phyloP scores from a whole-genome alignment of 208 protist species.

The Cochliopodium minus region DNA sequence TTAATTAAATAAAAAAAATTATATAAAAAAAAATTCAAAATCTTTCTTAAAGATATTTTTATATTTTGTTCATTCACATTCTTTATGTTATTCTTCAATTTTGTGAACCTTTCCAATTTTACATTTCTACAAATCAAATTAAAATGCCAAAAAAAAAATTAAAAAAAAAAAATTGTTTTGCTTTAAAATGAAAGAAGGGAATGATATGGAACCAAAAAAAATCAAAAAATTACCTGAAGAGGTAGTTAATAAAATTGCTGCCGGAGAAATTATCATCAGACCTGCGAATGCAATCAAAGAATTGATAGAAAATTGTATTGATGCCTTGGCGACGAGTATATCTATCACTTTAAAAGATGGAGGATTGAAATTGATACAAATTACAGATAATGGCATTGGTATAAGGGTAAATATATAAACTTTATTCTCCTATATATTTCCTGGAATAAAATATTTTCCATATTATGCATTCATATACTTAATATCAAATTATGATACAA shows the following conservation, averaged over 20 bases:
- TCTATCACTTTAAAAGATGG: conserved; percentile 61
- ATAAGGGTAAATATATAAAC: conserved; percentile 76
- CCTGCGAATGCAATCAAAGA: conserved; percentile 91
- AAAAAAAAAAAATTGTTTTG: too few relatives aligned
- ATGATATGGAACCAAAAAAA: too few relatives aligned
- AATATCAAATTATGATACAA: background rate
- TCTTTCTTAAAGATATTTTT: too few relatives aligned
- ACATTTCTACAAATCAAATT: too few relatives aligned
- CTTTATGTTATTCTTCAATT: too few relatives aligned
- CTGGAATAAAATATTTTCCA: background rate
- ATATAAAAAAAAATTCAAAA: too few relatives aligned
- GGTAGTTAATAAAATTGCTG: conserved; percentile 87
- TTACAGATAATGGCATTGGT: conserved; percentile 87
- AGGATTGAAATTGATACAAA: conserved; percentile 83
- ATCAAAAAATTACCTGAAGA: conserved; percentile 68
- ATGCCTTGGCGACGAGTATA: conserved; percentile 70
- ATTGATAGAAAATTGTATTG: conserved; percentile 88
- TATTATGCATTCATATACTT: background rate
- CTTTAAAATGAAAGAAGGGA: too few relatives aligned
- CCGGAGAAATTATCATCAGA: conserved; percentile 92
- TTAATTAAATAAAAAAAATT: too few relatives aligned
- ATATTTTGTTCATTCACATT: too few relatives aligned
- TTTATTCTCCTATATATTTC: conserved; percentile 45
- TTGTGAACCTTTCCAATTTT: too few relatives aligned
- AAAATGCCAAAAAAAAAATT: too few relatives aligned